Evolutionary conservation across 441 rosid species (phyloP).

Genomic region (Adansonia grandidieri): DNA sequence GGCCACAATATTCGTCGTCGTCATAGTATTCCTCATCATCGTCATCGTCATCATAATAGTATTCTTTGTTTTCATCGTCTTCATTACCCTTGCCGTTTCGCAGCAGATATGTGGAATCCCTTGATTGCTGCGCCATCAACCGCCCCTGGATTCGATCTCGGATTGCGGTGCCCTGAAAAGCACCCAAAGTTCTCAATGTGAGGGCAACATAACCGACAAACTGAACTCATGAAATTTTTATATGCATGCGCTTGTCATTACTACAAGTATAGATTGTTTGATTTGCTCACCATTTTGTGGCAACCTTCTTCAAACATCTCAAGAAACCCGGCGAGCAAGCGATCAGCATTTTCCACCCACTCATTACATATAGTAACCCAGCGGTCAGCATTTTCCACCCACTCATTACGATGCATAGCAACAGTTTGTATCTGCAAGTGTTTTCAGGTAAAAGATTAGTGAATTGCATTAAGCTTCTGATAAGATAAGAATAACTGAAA

Average conservation of each 20-base stretch:
- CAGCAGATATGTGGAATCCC: conserved; percentile 22
- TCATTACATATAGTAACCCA: conserved; percentile 84
- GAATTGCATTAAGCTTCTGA: background rate
- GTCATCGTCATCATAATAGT: conserved; percentile 45
- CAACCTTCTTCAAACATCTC: conserved; percentile 94
- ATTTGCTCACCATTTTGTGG: conserved; percentile 75
- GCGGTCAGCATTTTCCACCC: conserved; percentile 92
- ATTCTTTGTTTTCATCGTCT: conserved; percentile 43
- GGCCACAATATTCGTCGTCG: conserved; percentile 42
- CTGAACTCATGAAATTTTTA: background rate
- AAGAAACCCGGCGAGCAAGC: conserved; percentile 85
- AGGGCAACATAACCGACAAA: background rate
- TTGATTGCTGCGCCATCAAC: conserved; percentile 49
- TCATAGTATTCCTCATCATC: conserved; percentile 43
- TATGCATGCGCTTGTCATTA: background rate
- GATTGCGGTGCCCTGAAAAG: conserved; percentile 73
- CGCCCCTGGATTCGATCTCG: conserved; percentile 77
- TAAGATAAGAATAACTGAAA: background rate
- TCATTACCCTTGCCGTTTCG: conserved; percentile 30
- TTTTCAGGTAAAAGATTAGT: background rate
- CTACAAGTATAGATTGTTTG: background rate
- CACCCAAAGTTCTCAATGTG: background rate
- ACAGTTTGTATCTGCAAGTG: conserved; percentile 23
- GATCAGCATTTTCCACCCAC: conserved; percentile 93
- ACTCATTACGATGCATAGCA: conserved; percentile 61